These are phyloP conservation scores for Paecilomyces sp. DNA, from an alignment of 2,329 filamentous ascomycete species.

Conservation along the genomic window DNA sequence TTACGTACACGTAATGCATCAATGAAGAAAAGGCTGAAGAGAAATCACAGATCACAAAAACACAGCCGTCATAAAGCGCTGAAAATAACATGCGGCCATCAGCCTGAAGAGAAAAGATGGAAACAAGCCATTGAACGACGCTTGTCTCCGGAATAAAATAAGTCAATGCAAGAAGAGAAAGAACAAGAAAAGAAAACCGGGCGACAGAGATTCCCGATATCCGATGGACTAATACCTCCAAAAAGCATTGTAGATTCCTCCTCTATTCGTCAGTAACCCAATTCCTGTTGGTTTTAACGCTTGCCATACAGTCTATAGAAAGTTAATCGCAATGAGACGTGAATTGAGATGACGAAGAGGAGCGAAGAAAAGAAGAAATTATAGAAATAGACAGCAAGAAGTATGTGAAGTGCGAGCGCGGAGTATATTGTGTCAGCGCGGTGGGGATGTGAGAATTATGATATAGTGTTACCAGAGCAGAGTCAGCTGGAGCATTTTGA, in stretches of 20 bases:
- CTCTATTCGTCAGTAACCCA: conserved; percentile 12
- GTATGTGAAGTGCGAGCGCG: background rate
- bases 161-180: background rate
- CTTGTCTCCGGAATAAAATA: background rate
- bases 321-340: background rate
- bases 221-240: background rate
- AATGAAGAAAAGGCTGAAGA: background rate
- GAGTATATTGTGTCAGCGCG: background rate
- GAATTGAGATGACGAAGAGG: conserved; percentile 1
- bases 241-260: conserved; percentile 5
- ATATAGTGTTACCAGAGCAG: background rate
- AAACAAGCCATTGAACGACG: background rate
- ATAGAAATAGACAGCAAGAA: background rate
- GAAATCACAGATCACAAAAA: background rate
- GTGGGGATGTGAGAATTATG: background rate
- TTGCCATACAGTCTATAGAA: conserved; percentile 14
- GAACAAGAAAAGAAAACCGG: background rate
- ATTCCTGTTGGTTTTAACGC: conserved; percentile 8
- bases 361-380: background rate
- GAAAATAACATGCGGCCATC: background rate
- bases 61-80: background rate
- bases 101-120: background rate
- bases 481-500: background rate
- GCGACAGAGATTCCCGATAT: background rate
- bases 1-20: background rate